Base-by-base conservation (phyloP, 768 basidiomycete genomes). In the Podaxis sp. region DNA sequence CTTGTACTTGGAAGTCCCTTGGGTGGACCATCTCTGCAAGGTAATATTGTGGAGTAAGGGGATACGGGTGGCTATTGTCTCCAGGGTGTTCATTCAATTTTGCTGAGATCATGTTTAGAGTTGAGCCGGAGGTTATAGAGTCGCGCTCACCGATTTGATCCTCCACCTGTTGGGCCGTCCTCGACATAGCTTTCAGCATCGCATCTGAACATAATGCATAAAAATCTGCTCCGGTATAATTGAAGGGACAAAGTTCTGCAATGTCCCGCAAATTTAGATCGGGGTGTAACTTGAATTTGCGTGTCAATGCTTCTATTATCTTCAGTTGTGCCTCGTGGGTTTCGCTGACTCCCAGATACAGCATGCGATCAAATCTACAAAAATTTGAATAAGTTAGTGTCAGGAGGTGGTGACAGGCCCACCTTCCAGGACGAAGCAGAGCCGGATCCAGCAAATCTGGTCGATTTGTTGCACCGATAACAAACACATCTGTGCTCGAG, bases 201-300 rank as follows among this genome's bases (percentile, higher is more conserved):
- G 97, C 96, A 74, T 99, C 96, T 4, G 94, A 91, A 73, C 97
- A 98, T 8, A 99, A 78, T 0, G 97, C 97, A 77, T 99, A 98
- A 65, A 98, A 95, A 72, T 99, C 97, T 46, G 97, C 97, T 49
- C 97, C 97, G 2, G 97, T 98, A 71, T 90, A 95, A 71, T 95
- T 94, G 79, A 96, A 93, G 0, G 94, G 89, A 64, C 96, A 98
- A 37, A 77, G 75, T 27, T 86, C 79, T 22, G 91, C 92, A 49
- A 99, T 74, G 7, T 68, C 64, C 19, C 73, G 72, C 6, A 98
- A 82, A 67, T 88, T 77, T 7, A 95, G 78, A 54, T 75, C 77
- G 0, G 89, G 81, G 67, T 91, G 83, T 25, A 98, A 82, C 38
- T 83, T 85, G 80, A 99, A 98, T 72, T 96, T 98, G 62, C 95